These are phyloP conservation scores for Fonsecaea monophora DNA, from an alignment of 2,329 filamentous ascomycete species.

Conservation along the genomic window DNA sequence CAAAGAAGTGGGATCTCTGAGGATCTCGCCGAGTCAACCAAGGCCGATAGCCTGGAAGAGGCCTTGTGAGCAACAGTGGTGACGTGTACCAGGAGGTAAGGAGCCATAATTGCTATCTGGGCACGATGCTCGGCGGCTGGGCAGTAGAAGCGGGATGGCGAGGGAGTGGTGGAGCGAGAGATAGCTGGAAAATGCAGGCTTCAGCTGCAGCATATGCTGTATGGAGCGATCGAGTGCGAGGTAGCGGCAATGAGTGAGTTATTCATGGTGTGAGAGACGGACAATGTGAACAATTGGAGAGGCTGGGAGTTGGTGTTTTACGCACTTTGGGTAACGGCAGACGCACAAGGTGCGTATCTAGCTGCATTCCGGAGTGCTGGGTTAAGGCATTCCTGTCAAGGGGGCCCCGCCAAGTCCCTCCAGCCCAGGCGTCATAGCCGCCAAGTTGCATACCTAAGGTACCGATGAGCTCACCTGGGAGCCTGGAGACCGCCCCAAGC, in stretches of 20 bases:
- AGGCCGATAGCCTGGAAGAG: neutral
- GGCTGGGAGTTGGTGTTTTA: slow-evolving; percentile 3
- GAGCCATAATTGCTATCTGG: neutral
- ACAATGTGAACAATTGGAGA: neutral
- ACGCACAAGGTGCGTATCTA: slow-evolving; percentile 1
- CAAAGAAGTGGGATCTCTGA: neutral
- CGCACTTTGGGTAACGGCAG: neutral
- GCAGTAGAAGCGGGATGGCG: neutral
- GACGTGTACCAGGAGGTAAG: slow-evolving; percentile 18
- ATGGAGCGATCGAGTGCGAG: neutral
- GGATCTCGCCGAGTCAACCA: neutral
- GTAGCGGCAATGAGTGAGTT: neutral
- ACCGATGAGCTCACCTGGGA: neutral
- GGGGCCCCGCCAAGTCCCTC: neutral
- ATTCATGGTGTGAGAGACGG: neutral
- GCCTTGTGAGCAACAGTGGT: slow-evolving; percentile 8
- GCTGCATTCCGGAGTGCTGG: slow-evolving; percentile 10
- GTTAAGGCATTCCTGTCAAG: neutral
- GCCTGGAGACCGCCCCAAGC: neutral
- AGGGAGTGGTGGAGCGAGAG: neutral
- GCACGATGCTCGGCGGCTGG: slow-evolving; percentile 25
- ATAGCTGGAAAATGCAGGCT: neutral
- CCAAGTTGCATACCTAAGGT: slow-evolving; percentile 12
- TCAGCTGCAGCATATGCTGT: neutral
- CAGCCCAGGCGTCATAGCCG: slow-evolving; percentile 6